These are phyloP conservation scores for Petunia hybrid DNA, from an alignment of 305 asterid species.

Conservation along the genomic window DNA sequence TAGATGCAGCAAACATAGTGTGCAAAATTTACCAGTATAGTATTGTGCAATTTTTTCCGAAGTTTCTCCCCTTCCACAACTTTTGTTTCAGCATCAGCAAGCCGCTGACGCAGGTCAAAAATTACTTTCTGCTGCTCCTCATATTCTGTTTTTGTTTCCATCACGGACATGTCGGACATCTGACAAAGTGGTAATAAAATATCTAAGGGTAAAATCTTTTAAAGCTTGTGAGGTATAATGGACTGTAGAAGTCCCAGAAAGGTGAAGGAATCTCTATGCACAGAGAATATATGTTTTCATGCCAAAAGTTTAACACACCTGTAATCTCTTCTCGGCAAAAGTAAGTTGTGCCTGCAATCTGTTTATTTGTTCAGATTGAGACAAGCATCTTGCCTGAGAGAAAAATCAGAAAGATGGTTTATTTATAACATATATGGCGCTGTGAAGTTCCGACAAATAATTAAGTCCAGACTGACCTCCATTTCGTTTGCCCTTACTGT, in stretches of 20 bases:
- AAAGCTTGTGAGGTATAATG: not conserved
- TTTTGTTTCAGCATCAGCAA: conserved; percentile 77
- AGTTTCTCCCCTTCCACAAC: conserved; percentile 82
- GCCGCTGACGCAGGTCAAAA: conserved; percentile 61
- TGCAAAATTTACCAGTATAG: conserved; percentile 66
- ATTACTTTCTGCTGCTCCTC: conserved; percentile 66
- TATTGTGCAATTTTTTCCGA: conserved; percentile 86
- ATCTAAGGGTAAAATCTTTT: conserved; percentile 16
- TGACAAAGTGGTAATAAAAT: conserved; percentile 38
- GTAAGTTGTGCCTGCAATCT: conserved; percentile 74
- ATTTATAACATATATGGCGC: conserved; percentile 2
- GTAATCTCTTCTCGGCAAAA: conserved; percentile 69
- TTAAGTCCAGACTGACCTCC: conserved; percentile 59
- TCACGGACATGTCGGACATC: conserved; percentile 72
- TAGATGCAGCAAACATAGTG: not conserved
- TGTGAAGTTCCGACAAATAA: conserved; percentile 30
- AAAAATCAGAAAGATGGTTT: conserved; percentile 26
- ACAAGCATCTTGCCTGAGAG: conserved; percentile 66
- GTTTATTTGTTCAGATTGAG: conserved; percentile 73
- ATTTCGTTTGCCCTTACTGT: conserved; percentile 59
- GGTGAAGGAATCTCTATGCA: conserved; percentile 18
- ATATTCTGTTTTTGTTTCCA: conserved; percentile 70
- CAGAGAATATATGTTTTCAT: not conserved
- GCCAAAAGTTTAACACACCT: conserved; percentile 51
- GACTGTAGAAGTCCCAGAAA: not conserved